Base-by-base conservation (phyloP, 2,329 filamentous ascomycete genomes). In the Sporothrix dimorphospora region DNA sequence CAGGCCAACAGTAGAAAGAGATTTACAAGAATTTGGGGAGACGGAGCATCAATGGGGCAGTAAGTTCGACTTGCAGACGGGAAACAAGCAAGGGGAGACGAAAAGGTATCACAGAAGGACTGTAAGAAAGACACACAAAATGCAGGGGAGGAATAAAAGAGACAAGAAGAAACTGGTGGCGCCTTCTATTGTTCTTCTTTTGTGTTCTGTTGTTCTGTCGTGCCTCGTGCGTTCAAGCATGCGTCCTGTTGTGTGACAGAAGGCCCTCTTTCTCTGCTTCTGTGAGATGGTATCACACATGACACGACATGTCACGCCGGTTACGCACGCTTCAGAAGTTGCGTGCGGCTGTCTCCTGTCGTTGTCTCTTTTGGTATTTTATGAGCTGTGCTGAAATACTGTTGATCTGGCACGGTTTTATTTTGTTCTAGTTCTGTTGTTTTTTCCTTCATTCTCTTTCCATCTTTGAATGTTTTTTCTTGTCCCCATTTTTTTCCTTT, bases 221-320 rank as follows among this genome's bases (percentile, higher is more conserved):
- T 67, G 42, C 63, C 9, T 51, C 24, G 63, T 67, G 24, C 63
- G 3, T 63, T 21, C 59, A 65, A 21, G 38, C n/a, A 42, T 45
- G 59, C 38, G 21, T 65, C 59, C 38, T 65, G 59, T 8, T 65
- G 59, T 65, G 59, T 12, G 40, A 65, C 59, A 65, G 59, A 65
- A 45, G 59, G 59, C 38, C 59, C 9, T 63, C 11, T 55, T 30
- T 55, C 51, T 30, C 21, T 45, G 21, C 38, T 45, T 65, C 59
- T 65, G 21, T 65, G 12, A 63, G 59, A 65, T 19, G 59, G 38
- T 65, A 65, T 42, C 59, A 45, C 59, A 65, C 19, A 65, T 45
- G 21, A 9, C 59, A 45, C 59, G 21, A 45, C 59, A 65, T 65
- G 59, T 40, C 59, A 38, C 38, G 38, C 34, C 16, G n/a, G 38